A percentile compares a stretch with the other conserved stretches of the same genome.
phyloP scores from a whole-genome alignment of 371 early-diverging fungal genomes.

The Syncephalastrum sp. region DNA sequence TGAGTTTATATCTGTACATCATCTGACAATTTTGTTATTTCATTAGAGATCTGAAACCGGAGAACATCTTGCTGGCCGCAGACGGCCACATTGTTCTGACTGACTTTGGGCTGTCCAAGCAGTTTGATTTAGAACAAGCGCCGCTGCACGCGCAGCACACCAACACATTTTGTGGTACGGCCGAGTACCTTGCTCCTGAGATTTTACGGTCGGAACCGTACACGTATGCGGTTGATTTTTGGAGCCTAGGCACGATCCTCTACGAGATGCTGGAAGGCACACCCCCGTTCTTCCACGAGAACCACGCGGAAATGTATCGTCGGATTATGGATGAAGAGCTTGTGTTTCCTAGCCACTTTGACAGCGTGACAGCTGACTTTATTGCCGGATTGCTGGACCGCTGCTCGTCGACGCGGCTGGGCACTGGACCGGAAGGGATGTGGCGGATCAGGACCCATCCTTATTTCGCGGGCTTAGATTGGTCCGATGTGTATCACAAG shows the following conservation, averaged over 20 bases:
- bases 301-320: constrained; percentile 78
- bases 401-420: constrained; percentile 64
- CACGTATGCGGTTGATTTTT: constrained; percentile 91
- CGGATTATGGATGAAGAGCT: constrained; percentile 75
- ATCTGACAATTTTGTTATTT: constrained; percentile 7
- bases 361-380: constrained; percentile 56
- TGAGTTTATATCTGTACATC: not conserved
- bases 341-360: constrained; percentile 69
- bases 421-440: constrained; percentile 57
- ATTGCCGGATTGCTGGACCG: constrained; percentile 66
- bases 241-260: constrained; percentile 94
- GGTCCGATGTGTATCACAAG: constrained; percentile 71
- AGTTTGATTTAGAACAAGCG: constrained; percentile 54
- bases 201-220: constrained; percentile 79
- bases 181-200: constrained; percentile 93
- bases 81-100: constrained; percentile 74
- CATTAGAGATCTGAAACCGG: constrained; percentile 64
- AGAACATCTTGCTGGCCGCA: constrained; percentile 63
- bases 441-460: constrained; percentile 67
- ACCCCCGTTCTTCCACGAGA: constrained; percentile 81
- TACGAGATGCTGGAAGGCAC: constrained; percentile 81
- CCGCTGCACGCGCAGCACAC: constrained; percentile 62
- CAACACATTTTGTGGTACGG: constrained; percentile 94
- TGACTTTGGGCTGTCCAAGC: constrained; percentile 75
- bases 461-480: constrained; percentile 68